phyloP scores from a whole-genome alignment of 139 green algal genomes.

The Asterochloris erici region DNA sequence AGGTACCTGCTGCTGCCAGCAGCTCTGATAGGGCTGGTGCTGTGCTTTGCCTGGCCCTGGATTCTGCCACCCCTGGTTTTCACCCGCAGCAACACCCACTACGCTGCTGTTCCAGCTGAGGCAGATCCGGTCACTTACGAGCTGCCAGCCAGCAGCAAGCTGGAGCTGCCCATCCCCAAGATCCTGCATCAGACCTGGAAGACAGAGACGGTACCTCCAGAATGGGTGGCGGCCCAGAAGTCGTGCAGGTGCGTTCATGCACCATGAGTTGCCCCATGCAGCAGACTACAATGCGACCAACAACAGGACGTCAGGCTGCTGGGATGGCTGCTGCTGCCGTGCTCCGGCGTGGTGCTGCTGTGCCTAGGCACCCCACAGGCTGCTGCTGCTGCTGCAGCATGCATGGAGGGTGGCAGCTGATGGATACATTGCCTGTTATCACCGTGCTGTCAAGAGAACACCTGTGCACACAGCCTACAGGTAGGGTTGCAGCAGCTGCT shows the following conservation, averaged over 20 bases:
- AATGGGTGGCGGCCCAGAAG: slow-evolving; percentile 40
- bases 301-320: background rate
- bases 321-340: background rate
- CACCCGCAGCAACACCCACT: background rate
- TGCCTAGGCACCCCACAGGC: too few species aligned
- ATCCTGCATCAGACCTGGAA: slow-evolving; percentile 64
- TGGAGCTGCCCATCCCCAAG: slow-evolving; percentile 30
- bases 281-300: too few species aligned
- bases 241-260: slow-evolving; percentile 27
- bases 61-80: background rate
- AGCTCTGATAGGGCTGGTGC: background rate
- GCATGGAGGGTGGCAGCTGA: too few species aligned
- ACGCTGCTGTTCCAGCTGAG: background rate
- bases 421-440: too few species aligned
- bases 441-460: too few species aligned
- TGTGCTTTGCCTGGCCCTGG: background rate
- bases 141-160: background rate
- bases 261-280: background rate
- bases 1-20: too few species aligned
- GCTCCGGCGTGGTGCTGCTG: too few species aligned
- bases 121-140: background rate
- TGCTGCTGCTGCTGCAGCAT: too few species aligned
- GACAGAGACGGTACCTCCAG: slow-evolving; percentile 29
- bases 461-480: too few species aligned
- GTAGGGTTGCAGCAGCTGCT: too few species aligned